Percentiles rank a stretch among this genome's conserved stretches.
phyloP scores from a whole-genome alignment of 2,329 filamentous ascomycete genomes.

The Nectriaceae sp. region DNA sequence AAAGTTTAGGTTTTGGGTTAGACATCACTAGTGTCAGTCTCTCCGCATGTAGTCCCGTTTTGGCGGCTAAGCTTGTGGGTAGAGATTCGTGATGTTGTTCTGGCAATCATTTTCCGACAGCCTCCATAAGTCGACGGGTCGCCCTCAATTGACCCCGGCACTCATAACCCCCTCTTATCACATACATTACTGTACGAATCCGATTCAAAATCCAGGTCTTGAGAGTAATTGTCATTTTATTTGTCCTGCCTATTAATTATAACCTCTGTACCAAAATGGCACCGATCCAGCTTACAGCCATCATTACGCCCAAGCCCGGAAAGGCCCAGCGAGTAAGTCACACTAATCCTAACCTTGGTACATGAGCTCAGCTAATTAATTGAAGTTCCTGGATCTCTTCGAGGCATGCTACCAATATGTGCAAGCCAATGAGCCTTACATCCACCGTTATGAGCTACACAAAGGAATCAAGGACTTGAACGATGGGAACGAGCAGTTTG shows the following conservation, averaged over 20 bases:
- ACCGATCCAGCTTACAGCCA: slow-evolving; percentile 25
- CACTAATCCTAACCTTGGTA: no score
- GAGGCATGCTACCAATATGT: slow-evolving; percentile 23
- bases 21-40: no score
- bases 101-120: slow-evolving; percentile 14
- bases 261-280: slow-evolving; percentile 13
- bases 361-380: no score
- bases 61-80: no score
- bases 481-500: slow-evolving; percentile 23
- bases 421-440: slow-evolving; percentile 24
- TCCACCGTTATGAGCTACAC: slow-evolving; percentile 29
- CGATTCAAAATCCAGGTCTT: no score
- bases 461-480: slow-evolving; percentile 23
- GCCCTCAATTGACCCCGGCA: slow-evolving; percentile 3
- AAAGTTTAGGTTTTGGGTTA: no score
- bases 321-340: slow-evolving; percentile 22
- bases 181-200: no score
- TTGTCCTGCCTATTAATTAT: neutral
- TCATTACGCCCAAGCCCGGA: slow-evolving; percentile 30
- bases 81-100: neutral
- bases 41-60: no score
- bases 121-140: neutral
- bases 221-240: no score
- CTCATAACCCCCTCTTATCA: no score
- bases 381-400: slow-evolving; percentile 27